A percentile compares a stretch with the other conserved stretches of the same genome.
Evolutionary conservation across 1,284 basidiomycete species (phyloP).

Genomic region (Trametes pubescens): DNA sequence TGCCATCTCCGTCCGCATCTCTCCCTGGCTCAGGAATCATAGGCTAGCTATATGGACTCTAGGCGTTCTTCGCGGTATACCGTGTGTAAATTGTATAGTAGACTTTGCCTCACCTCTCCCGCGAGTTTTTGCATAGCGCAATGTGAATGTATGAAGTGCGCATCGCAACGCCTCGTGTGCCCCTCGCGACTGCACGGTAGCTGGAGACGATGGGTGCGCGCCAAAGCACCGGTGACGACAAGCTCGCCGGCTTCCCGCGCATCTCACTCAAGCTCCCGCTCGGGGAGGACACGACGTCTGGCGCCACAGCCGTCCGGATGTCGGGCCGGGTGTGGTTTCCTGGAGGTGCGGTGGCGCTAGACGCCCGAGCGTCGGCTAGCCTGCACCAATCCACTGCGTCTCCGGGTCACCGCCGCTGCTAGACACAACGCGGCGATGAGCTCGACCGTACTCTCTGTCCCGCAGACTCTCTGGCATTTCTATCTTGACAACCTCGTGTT

Average conservation of each 20-base stretch:
- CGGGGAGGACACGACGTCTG: not conserved
- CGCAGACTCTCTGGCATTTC: constrained; percentile 58
- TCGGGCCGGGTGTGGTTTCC: not conserved
- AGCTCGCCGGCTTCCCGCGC: not conserved
- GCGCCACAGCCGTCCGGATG: not conserved
- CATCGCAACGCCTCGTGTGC: constrained; percentile 17
- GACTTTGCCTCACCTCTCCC: constrained; percentile 17
- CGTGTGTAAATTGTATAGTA: constrained; percentile 37
- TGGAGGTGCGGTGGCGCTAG: not conserved
- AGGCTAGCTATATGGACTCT: constrained; percentile 29
- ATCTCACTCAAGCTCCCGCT: not conserved
- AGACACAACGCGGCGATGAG: not conserved
- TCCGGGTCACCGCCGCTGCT: no score
- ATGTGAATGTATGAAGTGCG: constrained; percentile 23
- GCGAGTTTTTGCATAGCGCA: not conserved
- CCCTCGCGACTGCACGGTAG: constrained; percentile 1
- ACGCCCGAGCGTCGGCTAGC: not conserved
- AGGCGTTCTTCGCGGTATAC: constrained; percentile 12
- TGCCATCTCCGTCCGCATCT: constrained; percentile 9
- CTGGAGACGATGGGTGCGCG: no score
- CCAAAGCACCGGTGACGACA: not conserved
- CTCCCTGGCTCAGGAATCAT: constrained; percentile 23
- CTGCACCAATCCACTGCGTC: not conserved
- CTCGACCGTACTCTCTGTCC: constrained; percentile 36
- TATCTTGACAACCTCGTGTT: constrained; percentile 71